These are phyloP conservation scores for Phytopythium delawarense DNA, from an alignment of 352 stramenopile species.

Conservation along the genomic window DNA sequence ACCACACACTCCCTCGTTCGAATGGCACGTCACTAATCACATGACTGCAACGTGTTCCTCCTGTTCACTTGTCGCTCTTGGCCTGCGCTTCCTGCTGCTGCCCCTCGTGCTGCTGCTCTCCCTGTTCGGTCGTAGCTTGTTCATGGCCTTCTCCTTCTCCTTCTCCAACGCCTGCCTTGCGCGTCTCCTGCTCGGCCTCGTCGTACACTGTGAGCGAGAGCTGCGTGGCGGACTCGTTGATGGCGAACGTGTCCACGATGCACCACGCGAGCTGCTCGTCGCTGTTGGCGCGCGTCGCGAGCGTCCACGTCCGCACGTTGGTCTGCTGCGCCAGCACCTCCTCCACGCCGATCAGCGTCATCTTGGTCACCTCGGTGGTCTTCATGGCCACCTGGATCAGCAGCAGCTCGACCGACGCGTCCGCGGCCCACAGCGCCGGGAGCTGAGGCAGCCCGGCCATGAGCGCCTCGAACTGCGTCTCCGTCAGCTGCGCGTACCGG, in stretches of 20 bases:
- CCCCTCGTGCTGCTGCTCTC: neutral
- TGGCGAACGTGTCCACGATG: conserved; percentile 28
- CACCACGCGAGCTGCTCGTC: conserved; percentile 33
- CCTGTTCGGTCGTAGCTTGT: too few species aligned
- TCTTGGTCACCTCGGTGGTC: conserved; percentile 31
- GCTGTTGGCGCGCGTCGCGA: conserved; percentile 26
- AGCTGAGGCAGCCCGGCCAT: conserved; percentile 13
- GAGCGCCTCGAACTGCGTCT: conserved; percentile 23
- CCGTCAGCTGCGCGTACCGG: conserved; percentile 30
- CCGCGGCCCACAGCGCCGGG: conserved; percentile 13
- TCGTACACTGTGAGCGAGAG: conserved; percentile 20
- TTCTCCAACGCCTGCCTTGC: neutral
- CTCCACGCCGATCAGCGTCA: conserved; percentile 37
- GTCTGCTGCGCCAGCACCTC: conserved; percentile 32
- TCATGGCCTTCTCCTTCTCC: neutral
- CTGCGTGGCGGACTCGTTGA: conserved; percentile 29
- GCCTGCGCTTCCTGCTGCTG: neutral
- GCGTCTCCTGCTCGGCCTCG: neutral
- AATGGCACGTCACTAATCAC: neutral
- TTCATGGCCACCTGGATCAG: conserved; percentile 28
- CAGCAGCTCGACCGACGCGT: conserved; percentile 37
- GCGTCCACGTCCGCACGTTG: conserved; percentile 30
- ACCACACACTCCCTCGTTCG: neutral
- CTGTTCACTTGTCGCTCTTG: conserved; percentile 2
- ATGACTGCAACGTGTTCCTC: neutral